phyloP scores from a whole-genome alignment of 768 basidiomycete genomes.

The Suillus subaureus region DNA sequence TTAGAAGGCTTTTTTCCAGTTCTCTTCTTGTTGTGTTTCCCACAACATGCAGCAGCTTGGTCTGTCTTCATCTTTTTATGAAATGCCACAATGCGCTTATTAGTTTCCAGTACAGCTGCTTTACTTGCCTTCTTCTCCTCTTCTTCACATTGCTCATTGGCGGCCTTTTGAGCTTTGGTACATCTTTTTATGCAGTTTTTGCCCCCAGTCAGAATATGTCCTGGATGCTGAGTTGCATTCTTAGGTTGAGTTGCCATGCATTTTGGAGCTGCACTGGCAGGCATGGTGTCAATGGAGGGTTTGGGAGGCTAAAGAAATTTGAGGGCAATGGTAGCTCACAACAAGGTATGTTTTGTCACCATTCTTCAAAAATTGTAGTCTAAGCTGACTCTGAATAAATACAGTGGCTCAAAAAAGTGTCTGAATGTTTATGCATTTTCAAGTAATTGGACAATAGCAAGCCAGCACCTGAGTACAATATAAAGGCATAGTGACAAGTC shows the following conservation, averaged over 20 bases:
- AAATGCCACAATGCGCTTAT: not conserved
- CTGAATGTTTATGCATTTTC: no score
- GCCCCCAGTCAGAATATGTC: not conserved
- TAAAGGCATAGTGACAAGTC: no score
- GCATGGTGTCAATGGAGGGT: not conserved
- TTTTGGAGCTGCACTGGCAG: no score
- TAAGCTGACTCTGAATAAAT: not conserved
- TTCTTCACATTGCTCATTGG: not conserved
- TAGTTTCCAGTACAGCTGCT: not conserved
- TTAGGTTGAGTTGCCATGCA: no score
- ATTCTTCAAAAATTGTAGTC: not conserved
- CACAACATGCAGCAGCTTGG: not conserved
- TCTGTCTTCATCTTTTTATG: not conserved
- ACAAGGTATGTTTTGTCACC: not conserved
- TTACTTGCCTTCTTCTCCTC: not conserved
- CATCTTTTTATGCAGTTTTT: no score
- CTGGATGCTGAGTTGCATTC: not conserved
- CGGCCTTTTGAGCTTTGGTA: not conserved
- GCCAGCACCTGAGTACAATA: no score
- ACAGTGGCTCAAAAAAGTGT: no score
- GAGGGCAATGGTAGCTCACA: not conserved
- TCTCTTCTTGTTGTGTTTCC: no score
- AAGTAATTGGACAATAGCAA: no score
- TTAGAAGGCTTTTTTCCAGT: no score
- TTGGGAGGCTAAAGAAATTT: not conserved